Evolutionary conservation across 192 early-diverging fungal genomes (phyloP).

Genomic region (Backusella macrospora): DNA sequence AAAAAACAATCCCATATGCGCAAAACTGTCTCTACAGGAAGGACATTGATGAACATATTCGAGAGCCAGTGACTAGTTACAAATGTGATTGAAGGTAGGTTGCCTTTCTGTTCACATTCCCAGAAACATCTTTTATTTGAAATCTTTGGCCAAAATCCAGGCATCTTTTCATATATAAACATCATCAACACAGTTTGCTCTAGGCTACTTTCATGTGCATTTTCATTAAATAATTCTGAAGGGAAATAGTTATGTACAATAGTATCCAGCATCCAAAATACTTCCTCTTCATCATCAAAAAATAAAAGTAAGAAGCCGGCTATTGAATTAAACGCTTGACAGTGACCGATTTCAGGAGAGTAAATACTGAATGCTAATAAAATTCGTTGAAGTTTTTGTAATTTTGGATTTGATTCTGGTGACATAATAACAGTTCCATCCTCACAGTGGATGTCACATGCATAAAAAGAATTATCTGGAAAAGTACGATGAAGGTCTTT

Average conservation of each 20-base stretch:
- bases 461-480: constrained; percentile 39
- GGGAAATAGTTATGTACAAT: constrained; percentile 78
- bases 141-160: constrained; percentile 51
- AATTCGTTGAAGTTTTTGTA: constrained; percentile 60
- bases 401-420: constrained; percentile 21
- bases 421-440: constrained; percentile 15
- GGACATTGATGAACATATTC: constrained; percentile 76
- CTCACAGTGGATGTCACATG: constrained; percentile 60
- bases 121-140: constrained; percentile 45
- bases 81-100: constrained; percentile 69
- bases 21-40: constrained; percentile 72
- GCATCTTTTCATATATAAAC: constrained; percentile 55
- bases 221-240: constrained; percentile 72
- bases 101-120: constrained; percentile 50
- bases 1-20: constrained; percentile 72
- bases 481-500: constrained; percentile 36
- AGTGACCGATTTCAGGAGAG: constrained; percentile 78
- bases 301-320: constrained; percentile 18
- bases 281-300: constrained; percentile 26
- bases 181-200: constrained; percentile 72
- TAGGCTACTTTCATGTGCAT: constrained; percentile 71
- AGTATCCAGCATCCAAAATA: constrained; percentile 80
- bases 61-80: constrained; percentile 86
- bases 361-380: constrained; percentile 72
- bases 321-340: constrained; percentile 71